Percentiles rank a stretch among this genome's conserved stretches.
phyloP scores from a whole-genome alignment of 192 early-diverging fungal species.

The Rhizophlyctis rosea region DNA sequence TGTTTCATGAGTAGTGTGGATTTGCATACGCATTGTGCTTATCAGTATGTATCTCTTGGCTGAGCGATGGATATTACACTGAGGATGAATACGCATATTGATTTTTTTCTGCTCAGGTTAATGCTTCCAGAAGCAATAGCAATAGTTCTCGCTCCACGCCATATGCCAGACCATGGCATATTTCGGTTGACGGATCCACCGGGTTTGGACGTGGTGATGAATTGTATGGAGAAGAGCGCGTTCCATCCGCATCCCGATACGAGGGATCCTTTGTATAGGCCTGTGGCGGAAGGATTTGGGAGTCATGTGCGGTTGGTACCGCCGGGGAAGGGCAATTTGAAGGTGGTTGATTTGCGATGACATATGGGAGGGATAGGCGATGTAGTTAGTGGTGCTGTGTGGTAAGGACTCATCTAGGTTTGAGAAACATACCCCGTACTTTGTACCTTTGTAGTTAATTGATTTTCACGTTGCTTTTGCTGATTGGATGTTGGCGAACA shows the following conservation, averaged over 20 bases:
- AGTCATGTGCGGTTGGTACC: slow-evolving; percentile 15
- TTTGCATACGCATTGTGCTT: slow-evolving; percentile 87
- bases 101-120: slow-evolving; percentile 28
- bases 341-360: slow-evolving; percentile 19
- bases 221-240: slow-evolving; percentile 60
- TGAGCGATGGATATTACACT: background rate
- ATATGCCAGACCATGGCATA: slow-evolving; percentile 62
- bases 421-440: too few species aligned
- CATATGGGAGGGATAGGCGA: too few species aligned
- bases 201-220: slow-evolving; percentile 70
- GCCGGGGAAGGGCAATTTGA: slow-evolving; percentile 12
- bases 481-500: too few species aligned
- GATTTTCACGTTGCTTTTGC: too few species aligned
- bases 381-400: too few species aligned
- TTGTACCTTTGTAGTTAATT: too few species aligned
- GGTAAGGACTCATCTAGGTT: too few species aligned
- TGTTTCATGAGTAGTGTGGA: slow-evolving; percentile 93
- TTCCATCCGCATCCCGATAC: slow-evolving; percentile 83
- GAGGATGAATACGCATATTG: background rate
- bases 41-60: slow-evolving; percentile 49
- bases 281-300: background rate
- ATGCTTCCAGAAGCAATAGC: slow-evolving; percentile 92
- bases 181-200: slow-evolving; percentile 85
- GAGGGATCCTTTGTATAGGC: background rate
- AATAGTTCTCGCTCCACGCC: slow-evolving; percentile 78